Percentiles rank a stretch among this genome's conserved stretches.
phyloP scores from a whole-genome alignment of 805 yeast genomes.

The Metschnikowia bowlesiae region DNA sequence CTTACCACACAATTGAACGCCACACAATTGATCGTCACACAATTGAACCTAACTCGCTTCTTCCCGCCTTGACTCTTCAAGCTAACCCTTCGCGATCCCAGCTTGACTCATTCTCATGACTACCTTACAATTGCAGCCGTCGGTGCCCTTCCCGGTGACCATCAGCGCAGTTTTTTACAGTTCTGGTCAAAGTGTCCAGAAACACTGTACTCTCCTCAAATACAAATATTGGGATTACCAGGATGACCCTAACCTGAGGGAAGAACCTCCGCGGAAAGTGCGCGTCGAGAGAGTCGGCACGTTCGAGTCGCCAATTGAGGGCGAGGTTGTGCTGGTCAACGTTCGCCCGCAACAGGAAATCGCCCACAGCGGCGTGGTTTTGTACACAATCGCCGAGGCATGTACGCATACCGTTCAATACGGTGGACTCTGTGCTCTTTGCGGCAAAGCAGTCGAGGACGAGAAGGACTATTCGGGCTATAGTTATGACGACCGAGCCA shows the following conservation, averaged over 20 bases:
- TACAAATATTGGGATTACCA: conserved; percentile 68
- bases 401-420: conserved; percentile 91
- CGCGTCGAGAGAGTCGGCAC: conserved; percentile 68
- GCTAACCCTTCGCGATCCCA: no score
- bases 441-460: conserved; percentile 73
- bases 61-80: not conserved
- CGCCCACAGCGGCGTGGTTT: conserved; percentile 37
- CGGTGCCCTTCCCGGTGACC: conserved; percentile 65
- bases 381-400: conserved; percentile 67
- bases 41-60: not conserved
- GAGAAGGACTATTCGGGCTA: conserved; percentile 72
- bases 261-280: conserved; percentile 38
- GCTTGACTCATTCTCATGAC: conserved; percentile 26
- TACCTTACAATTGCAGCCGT: conserved; percentile 51
- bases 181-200: conserved; percentile 44
- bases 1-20: no score
- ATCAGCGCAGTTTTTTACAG: conserved; percentile 46
- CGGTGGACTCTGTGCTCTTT: conserved; percentile 90
- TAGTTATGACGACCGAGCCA: conserved; percentile 67
- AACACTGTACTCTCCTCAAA: conserved; percentile 52
- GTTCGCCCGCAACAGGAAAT: conserved; percentile 61
- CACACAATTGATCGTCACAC: no score
- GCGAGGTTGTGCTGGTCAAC: conserved; percentile 49
- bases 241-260: conserved; percentile 47
- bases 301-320: conserved; percentile 81